Base-by-base conservation (phyloP, 75 land plant genomes). In the Pinus taeda region DNA sequence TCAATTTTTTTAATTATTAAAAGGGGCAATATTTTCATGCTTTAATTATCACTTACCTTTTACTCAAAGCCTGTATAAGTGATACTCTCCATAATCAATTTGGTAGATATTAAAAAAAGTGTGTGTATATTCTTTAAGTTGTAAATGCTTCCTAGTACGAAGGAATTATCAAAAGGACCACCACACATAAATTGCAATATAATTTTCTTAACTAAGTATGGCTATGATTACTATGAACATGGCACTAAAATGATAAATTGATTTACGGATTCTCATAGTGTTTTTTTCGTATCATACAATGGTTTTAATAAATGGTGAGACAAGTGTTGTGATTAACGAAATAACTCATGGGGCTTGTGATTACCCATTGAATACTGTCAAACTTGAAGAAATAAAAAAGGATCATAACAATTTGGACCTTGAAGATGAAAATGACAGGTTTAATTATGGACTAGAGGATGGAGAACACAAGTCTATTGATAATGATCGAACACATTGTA, bases 291-390 rank as follows among this genome's bases (percentile, higher is more conserved):
- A 20, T 24, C 30, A 72, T 58, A 60, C 88, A 95, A 95, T 95
- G 98, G 77, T 95, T 79, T 95, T 95, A 14, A 85, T 79, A n/a
- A 77, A 95, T 84, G 85, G 95, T 75, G 98, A 95, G 59, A 83
- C 93, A 33, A 87, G 85, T 69, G 80, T 86, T 66, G 98, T 95
- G 36, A 95, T 95, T 95, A 92, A 87, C 75, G 98, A 95, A 14
- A 86, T 95, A 45, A 89, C 90, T 12, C 95, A 92, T 85, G 98
- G 98, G 59, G 98, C 98, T 15, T 90, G 93, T 81, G 95, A 95
- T 64, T 95, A 95, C 74, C 77, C 92, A 76, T 84, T 95, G 79
- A 95, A 95, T 63, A 95, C 98, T 55, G 88, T 95, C 39, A 73
- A 95, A 59, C 74, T 92, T 63, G 98, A 95, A 77, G 98, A 95